Evolutionary conservation across 2,329 filamentous ascomycete species (phyloP).

Genomic region (Claviceps pazoutovae): DNA sequence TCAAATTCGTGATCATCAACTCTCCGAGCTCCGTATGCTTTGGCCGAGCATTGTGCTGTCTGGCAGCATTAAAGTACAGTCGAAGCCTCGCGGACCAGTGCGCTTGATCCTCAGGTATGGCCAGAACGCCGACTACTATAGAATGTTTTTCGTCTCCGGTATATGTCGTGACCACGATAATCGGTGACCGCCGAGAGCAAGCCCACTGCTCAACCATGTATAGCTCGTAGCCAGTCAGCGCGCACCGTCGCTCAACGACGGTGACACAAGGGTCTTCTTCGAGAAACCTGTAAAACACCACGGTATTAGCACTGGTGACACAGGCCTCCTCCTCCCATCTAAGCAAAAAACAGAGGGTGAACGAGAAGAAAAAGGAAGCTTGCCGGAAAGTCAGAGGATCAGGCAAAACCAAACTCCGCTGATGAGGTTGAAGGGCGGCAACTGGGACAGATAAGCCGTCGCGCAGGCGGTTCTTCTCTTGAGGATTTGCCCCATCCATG

Average conservation of each 20-base stretch:
- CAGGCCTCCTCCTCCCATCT: neutral
- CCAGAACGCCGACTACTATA: constrained; percentile 67
- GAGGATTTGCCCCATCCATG: constrained; percentile 1
- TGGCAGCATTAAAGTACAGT: constrained; percentile 74
- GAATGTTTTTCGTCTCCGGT: constrained; percentile 72
- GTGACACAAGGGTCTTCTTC: constrained; percentile 69
- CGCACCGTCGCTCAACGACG: constrained; percentile 57
- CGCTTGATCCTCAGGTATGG: constrained; percentile 65
- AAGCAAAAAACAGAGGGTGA: neutral
- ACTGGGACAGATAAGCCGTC: constrained; percentile 6
- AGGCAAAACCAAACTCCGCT: constrained; percentile 40
- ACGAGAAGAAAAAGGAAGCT: constrained; percentile 5
- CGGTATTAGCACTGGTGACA: constrained; percentile 3
- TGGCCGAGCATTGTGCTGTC: constrained; percentile 70
- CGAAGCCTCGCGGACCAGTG: constrained; percentile 68
- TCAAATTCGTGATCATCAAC: constrained; percentile 88
- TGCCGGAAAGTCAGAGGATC: constrained; percentile 45
- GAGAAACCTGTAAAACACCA: constrained; percentile 44
- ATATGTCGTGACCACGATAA: constrained; percentile 82
- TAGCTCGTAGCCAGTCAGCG: constrained; percentile 73
- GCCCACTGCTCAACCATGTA: constrained; percentile 98
- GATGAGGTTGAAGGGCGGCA: constrained; percentile 14
- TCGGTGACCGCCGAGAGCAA: constrained; percentile 79
- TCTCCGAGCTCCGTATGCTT: constrained; percentile 72
- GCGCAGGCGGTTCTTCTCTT: constrained; percentile 3